Conservation (phyloP, 139 green algal genomes). For the Chlorella sorokiniana region DNA sequence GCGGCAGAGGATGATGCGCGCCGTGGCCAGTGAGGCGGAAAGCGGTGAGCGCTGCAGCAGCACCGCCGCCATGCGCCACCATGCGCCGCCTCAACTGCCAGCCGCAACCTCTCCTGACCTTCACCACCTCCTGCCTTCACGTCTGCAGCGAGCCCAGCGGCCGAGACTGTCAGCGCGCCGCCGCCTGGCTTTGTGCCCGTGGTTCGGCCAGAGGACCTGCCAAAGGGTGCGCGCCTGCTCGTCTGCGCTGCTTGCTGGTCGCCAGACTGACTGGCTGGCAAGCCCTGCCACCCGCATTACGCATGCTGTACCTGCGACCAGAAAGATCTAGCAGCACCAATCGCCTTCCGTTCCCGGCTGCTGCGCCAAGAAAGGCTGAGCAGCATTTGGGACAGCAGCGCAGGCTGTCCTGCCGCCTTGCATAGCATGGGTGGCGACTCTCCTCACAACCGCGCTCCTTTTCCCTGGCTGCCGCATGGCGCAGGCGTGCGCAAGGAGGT, state of each 20-base stretch:
- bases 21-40: not conserved
- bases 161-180: constrained; percentile 4
- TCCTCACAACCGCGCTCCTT: not conserved
- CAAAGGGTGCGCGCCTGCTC: constrained; percentile 67
- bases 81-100: not conserved
- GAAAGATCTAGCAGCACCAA: too few relatives aligned
- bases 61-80: not conserved
- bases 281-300: too few relatives aligned
- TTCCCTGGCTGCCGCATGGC: not conserved
- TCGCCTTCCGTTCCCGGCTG: too few relatives aligned
- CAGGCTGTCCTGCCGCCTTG: too few relatives aligned
- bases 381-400: too few relatives aligned
- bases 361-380: too few relatives aligned
- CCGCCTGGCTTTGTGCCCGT: constrained; percentile 71
- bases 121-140: not conserved
- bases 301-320: too few relatives aligned
- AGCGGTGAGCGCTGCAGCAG: not conserved
- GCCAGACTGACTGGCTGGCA: not conserved
- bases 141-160: not conserved
- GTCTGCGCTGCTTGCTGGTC: too few relatives aligned
- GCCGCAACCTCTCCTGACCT: too few relatives aligned
- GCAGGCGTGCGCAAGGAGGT: constrained; percentile 87
- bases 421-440: not conserved
- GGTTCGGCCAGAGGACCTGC: constrained; percentile 80
- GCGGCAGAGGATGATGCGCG: not conserved